phyloP scores from a whole-genome alignment of 257 asterid genomes.

The Catharanthus roseus region DNA sequence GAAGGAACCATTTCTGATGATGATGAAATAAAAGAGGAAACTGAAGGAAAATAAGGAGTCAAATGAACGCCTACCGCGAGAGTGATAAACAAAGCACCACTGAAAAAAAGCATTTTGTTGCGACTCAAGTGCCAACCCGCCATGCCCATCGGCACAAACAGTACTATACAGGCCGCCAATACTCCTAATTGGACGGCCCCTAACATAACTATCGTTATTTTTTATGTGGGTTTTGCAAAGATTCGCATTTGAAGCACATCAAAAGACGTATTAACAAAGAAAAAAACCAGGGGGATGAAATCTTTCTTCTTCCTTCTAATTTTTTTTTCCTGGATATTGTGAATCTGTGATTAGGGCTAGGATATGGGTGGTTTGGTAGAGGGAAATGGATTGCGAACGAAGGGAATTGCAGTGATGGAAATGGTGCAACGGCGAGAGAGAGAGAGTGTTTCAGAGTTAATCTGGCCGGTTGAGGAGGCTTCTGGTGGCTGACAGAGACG shows the following conservation, averaged over 20 bases:
- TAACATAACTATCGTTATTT: constrained; percentile 33
- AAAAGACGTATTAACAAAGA: background rate
- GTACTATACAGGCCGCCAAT: constrained; percentile 81
- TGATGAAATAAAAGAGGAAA: constrained; percentile 39
- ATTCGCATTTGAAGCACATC: constrained; percentile 11
- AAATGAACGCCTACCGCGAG: constrained; percentile 91
- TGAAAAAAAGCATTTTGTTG: constrained; percentile 88
- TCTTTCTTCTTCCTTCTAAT: background rate
- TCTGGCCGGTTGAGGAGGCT: background rate
- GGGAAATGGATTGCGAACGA: constrained; percentile 13
- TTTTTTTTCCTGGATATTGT: background rate
- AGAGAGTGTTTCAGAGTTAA: background rate
- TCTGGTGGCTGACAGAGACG: constrained; percentile 20
- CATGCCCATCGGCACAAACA: constrained; percentile 93
- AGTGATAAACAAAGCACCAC: constrained; percentile 95
- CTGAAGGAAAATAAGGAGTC: constrained; percentile 73
- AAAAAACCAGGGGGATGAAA: background rate
- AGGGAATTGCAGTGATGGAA: constrained; percentile 20
- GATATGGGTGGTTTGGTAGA: background rate
- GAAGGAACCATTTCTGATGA: constrained; percentile 22
- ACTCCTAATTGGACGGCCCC: constrained; percentile 87
- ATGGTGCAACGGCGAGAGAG: constrained; percentile 11
- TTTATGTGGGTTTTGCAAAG: background rate
- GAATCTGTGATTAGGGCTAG: background rate
- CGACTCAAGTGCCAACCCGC: constrained; percentile 99